Evolutionary conservation across 2,329 filamentous ascomycete genomes (phyloP).

Genomic region (Fusarium temperatum): DNA sequence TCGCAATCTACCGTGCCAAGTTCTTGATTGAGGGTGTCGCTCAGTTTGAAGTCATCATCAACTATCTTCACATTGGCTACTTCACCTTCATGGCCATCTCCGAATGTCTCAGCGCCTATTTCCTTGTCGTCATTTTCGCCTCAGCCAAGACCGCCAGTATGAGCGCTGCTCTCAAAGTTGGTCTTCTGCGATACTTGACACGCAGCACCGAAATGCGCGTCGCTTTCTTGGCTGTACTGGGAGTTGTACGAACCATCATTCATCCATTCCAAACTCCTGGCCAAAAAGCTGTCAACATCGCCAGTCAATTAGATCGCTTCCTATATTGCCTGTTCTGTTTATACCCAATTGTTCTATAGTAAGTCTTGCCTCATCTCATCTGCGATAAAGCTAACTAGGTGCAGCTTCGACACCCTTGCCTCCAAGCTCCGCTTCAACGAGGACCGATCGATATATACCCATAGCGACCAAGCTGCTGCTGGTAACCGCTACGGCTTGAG

Average conservation of each 20-base stretch:
- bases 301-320: slow-evolving; percentile 53
- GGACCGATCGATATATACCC: slow-evolving; percentile 10
- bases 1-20: slow-evolving; percentile 45
- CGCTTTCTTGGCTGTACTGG: slow-evolving; percentile 49
- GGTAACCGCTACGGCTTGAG: background rate
- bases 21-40: slow-evolving; percentile 41
- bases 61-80: slow-evolving; percentile 53
- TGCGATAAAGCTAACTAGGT: background rate
- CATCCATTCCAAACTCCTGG: slow-evolving; percentile 50
- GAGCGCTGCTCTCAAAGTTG: slow-evolving; percentile 41
- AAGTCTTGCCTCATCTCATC: background rate
- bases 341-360: slow-evolving; percentile 53
- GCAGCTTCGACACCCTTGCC: slow-evolving; percentile 46
- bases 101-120: slow-evolving; percentile 51
- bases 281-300: slow-evolving; percentile 48
- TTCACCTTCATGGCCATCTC: slow-evolving; percentile 52
- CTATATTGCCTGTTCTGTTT: slow-evolving; percentile 52
- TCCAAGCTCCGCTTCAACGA: slow-evolving; percentile 43
- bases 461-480: slow-evolving; percentile 3
- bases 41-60: slow-evolving; percentile 43
- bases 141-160: slow-evolving; percentile 40
- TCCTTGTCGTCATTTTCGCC: slow-evolving; percentile 50
- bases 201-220: slow-evolving; percentile 51
- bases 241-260: slow-evolving; percentile 51
- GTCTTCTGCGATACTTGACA: slow-evolving; percentile 51